Percentiles rank a stretch among this genome's conserved stretches.
Conservation (phyloP, 805 yeast species). For the Kodamaea laetipori region DNA sequence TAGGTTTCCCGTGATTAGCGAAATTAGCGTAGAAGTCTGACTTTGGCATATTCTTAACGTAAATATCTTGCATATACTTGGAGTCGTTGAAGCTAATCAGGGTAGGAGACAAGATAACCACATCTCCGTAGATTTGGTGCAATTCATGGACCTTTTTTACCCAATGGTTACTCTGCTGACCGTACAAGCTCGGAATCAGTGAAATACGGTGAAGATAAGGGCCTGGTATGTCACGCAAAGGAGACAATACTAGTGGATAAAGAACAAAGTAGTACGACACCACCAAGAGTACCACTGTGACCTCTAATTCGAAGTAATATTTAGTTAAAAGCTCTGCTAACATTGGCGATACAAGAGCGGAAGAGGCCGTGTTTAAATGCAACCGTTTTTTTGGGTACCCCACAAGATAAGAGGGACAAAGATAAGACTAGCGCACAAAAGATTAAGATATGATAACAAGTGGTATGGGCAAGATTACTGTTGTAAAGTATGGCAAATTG, state of each 20-base stretch:
- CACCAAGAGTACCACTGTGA: neutral
- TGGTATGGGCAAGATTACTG: no score
- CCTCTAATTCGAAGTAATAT: neutral
- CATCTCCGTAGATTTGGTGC: slow-evolving; percentile 61
- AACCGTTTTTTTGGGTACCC: neutral
- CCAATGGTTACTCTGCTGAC: slow-evolving; percentile 50
- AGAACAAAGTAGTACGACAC: slow-evolving; percentile 35
- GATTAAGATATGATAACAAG: no score
- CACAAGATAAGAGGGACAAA: neutral
- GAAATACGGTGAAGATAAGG: slow-evolving; percentile 55
- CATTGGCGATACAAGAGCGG: slow-evolving; percentile 1
- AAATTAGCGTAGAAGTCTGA: slow-evolving; percentile 60
- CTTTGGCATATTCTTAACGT: slow-evolving; percentile 58
- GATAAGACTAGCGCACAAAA: neutral
- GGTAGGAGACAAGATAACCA: slow-evolving; percentile 60
- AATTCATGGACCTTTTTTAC: slow-evolving; percentile 43
- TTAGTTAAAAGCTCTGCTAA: slow-evolving; percentile 1
- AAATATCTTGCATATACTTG: slow-evolving; percentile 54
- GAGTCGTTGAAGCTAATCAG: slow-evolving; percentile 61
- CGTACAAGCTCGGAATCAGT: slow-evolving; percentile 31
- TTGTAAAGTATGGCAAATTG: no score
- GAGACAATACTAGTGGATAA: slow-evolving; percentile 51
- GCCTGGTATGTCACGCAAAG: slow-evolving; percentile 57
- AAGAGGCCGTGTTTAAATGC: neutral
- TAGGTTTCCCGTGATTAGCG: slow-evolving; percentile 55